Evolutionary conservation across 2,329 filamentous ascomycete species (phyloP).

Genomic region (Cladosporium sp.): DNA sequence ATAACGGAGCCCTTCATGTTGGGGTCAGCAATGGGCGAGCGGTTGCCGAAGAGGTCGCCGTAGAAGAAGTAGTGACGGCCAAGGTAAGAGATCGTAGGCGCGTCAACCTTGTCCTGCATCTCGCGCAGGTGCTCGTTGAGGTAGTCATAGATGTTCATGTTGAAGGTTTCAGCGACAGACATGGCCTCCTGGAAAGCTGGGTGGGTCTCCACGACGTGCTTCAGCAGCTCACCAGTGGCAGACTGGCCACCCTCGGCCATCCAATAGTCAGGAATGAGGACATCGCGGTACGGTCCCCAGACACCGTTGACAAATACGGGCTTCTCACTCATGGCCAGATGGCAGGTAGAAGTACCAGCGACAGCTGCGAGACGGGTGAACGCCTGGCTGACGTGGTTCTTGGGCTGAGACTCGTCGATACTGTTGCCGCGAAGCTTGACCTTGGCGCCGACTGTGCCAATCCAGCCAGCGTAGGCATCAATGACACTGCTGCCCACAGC

Average conservation of each 20-base stretch:
- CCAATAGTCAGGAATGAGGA: constrained; percentile 89
- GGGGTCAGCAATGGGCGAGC: constrained; percentile 87
- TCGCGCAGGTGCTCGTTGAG: constrained; percentile 84
- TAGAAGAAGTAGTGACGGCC: constrained; percentile 98
- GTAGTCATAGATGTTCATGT: constrained; percentile 92
- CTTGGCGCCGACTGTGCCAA: constrained; percentile 97
- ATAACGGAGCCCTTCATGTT: constrained; percentile 91
- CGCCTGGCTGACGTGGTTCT: constrained; percentile 87
- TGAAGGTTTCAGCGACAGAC: constrained; percentile 76
- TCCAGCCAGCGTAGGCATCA: constrained; percentile 97
- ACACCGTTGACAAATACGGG: constrained; percentile 94
- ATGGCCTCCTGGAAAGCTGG: constrained; percentile 81
- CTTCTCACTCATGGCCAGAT: constrained; percentile 90
- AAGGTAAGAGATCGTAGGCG: constrained; percentile 80
- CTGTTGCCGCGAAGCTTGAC: constrained; percentile 65
- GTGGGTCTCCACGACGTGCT: constrained; percentile 93
- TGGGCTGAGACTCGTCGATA: constrained; percentile 62
- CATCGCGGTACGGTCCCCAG: constrained; percentile 96
- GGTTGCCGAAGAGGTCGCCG: constrained; percentile 94
- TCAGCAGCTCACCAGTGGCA: constrained; percentile 90
- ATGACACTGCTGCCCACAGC: constrained; percentile 96
- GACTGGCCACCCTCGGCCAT: constrained; percentile 97
- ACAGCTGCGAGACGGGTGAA: constrained; percentile 92
- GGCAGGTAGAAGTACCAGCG: constrained; percentile 95
- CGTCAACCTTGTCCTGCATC: constrained; percentile 67